phyloP scores from a whole-genome alignment of 1,284 basidiomycete genomes.

The Naganishia sp. region DNA sequence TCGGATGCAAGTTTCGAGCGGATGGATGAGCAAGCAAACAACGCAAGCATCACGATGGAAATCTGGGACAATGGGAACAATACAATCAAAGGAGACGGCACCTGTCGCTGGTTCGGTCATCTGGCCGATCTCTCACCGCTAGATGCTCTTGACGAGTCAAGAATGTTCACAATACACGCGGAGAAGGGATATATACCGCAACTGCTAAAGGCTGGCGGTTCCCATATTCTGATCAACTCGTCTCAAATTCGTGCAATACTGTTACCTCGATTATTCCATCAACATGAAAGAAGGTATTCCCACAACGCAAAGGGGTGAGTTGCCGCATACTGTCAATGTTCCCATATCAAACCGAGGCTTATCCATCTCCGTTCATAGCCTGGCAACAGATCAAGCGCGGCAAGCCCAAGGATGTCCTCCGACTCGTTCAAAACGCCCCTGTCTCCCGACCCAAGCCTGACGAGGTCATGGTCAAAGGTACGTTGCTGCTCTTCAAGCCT shows the following conservation, averaged over 20 bases:
- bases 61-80: too few species aligned
- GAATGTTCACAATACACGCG: too few species aligned
- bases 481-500: background rate
- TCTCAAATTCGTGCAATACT: background rate
- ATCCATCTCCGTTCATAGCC: slow-evolving; percentile 3
- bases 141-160: too few species aligned
- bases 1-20: too few species aligned
- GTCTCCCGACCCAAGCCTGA: slow-evolving; percentile 28
- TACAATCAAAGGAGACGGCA: too few species aligned
- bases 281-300: slow-evolving; percentile 9
- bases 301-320: slow-evolving; percentile 10
- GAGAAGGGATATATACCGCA: too few species aligned
- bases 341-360: background rate
- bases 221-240: too few species aligned
- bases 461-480: slow-evolving; percentile 34
- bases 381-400: slow-evolving; percentile 35
- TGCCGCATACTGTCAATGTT: background rate
- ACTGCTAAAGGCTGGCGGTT: too few species aligned
- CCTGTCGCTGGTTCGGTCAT: too few species aligned
- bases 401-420: slow-evolving; percentile 28
- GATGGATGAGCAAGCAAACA: too few species aligned
- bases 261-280: background rate
- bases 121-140: too few species aligned
- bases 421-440: slow-evolving; percentile 29
- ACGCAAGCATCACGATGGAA: too few species aligned